A percentile compares a stretch with the other conserved stretches of the same genome.
phyloP scores from a whole-genome alignment of 192 early-diverging fungal genomes.

The Coemansia reversa region DNA sequence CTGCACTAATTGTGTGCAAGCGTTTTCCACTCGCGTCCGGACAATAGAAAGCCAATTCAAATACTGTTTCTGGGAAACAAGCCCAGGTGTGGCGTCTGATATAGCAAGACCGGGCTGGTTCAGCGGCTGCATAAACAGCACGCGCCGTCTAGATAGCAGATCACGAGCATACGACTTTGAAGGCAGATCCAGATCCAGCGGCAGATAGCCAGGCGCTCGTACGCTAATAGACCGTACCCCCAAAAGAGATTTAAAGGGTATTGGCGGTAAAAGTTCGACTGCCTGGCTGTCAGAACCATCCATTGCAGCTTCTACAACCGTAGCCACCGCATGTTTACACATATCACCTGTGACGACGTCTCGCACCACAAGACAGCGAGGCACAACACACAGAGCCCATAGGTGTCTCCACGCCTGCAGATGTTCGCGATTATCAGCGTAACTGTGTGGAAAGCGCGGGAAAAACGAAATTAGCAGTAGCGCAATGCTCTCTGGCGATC shows the following conservation, averaged over 20 bases:
- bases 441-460: slow-evolving; percentile 43
- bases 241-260: slow-evolving; percentile 20
- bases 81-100: neutral
- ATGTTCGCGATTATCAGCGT: slow-evolving; percentile 41
- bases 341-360: slow-evolving; percentile 27
- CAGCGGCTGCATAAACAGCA: slow-evolving; percentile 37
- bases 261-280: slow-evolving; percentile 8
- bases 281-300: neutral
- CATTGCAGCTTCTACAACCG: neutral
- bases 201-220: slow-evolving; percentile 34
- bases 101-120: neutral
- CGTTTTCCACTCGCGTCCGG: neutral
- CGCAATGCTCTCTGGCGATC: slow-evolving; percentile 32
- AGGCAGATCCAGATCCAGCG: slow-evolving; percentile 18
- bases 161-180: neutral
- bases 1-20: slow-evolving; percentile 10
- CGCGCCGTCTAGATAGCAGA: slow-evolving; percentile 4
- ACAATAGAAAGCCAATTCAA: slow-evolving; percentile 15
- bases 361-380: slow-evolving; percentile 44
- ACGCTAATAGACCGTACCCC: slow-evolving; percentile 6
- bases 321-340: slow-evolving; percentile 23
- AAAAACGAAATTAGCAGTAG: slow-evolving; percentile 40
- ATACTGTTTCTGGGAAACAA: slow-evolving; percentile 9
- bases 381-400: slow-evolving; percentile 46
- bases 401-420: slow-evolving; percentile 53